Evolutionary conservation across 1,284 basidiomycete genomes (phyloP), one percentile per base, ranked within the genome.

Genomic region (Rhodotorula sp.): DNA sequence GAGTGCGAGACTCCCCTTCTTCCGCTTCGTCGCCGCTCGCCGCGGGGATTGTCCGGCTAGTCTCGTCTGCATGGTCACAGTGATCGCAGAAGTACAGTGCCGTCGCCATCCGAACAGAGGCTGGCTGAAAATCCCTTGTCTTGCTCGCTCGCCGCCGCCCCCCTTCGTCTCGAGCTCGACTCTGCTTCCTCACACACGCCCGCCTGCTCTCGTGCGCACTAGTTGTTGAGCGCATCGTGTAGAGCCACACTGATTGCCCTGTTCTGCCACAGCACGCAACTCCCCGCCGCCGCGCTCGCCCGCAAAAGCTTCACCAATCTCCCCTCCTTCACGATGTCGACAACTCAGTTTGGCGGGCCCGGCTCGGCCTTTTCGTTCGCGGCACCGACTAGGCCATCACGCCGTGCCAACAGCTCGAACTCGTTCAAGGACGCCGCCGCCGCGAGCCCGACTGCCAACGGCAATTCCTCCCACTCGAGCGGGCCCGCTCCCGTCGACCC

Each of bases 321-420:
- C 60, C 29, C 10, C n/a, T 34, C 17, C n/a, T 10, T 30, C 51
- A 6, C 57, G 24, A 71, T 72, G 67, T 64, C 70, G 55, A 46
- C 57, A 29, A 59, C 57, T 32, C 57, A 32, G 20, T 73, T 73
- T 34, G 71, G 71, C 51, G 60, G 60, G 8, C 71, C 71, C 19
- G 71, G 71, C 22, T 72, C 70, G 34, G 70, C 70, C 27, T 73
- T 73, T 47, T 61, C 65, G 49, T 70, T 70, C 62, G 66, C 72
- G 30, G 68, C 68, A 1, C 62, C 67, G 8, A 52, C 66, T 17
- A 59, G 72, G 32, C 68, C 68, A 7, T 39, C 72, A n/a, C 68
- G 72, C 34, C 61, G 72, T 44, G 46, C 24, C n/a, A 62, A 58
- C 61, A 55, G 55, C 58, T 46, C 51, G 19, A 39, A 62, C n/a